A percentile compares a stretch with the other conserved stretches of the same genome.
phyloP scores from a whole-genome alignment of 805 yeast species.

The Priceomyces castillae region DNA sequence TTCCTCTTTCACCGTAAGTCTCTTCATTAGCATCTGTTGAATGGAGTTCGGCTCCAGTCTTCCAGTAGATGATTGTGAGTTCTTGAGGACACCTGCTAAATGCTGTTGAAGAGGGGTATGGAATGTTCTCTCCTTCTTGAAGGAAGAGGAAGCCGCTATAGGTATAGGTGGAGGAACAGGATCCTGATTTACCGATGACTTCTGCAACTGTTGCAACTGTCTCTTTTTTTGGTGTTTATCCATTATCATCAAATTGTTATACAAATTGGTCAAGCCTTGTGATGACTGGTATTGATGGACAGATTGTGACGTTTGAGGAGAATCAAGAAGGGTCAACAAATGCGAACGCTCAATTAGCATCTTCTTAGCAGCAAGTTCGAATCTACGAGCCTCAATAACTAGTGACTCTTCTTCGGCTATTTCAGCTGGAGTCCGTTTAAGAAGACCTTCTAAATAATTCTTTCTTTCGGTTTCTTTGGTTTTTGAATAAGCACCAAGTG shows the following conservation, averaged over 20 bases:
- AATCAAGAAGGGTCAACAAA: conserved; percentile 73
- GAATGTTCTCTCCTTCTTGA: conserved; percentile 38
- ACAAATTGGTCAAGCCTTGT: conserved; percentile 85
- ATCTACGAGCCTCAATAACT: conserved; percentile 86
- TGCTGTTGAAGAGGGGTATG: conserved; percentile 47
- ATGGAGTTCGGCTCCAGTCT: conserved; percentile 39
- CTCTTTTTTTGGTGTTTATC: conserved; percentile 61
- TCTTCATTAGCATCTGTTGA: conserved; percentile 47
- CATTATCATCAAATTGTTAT: conserved; percentile 68
- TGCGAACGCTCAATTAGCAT: conserved; percentile 81
- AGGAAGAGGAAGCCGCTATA: conserved; percentile 52
- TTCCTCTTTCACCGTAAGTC: conserved; percentile 73
- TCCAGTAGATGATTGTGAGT: conserved; percentile 24
- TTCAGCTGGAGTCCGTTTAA: conserved; percentile 89
- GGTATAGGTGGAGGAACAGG: conserved; percentile 61
- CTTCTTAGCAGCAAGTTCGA: conserved; percentile 88
- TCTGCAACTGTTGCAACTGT: conserved; percentile 39
- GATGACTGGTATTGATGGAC: conserved; percentile 77
- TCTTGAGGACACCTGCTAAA: conserved; percentile 35
- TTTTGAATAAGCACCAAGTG: conserved; percentile 62
- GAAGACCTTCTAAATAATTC: conserved; percentile 68
- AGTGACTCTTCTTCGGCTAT: conserved; percentile 96
- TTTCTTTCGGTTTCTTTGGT: conserved; percentile 77
- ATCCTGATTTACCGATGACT: conserved; percentile 21
- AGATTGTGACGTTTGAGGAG: conserved; percentile 76